Percentiles rank a stretch among this genome's conserved stretches.
Evolutionary conservation across 2,329 filamentous ascomycete genomes (phyloP).

Genomic region (Akanthomyces lecanii): DNA sequence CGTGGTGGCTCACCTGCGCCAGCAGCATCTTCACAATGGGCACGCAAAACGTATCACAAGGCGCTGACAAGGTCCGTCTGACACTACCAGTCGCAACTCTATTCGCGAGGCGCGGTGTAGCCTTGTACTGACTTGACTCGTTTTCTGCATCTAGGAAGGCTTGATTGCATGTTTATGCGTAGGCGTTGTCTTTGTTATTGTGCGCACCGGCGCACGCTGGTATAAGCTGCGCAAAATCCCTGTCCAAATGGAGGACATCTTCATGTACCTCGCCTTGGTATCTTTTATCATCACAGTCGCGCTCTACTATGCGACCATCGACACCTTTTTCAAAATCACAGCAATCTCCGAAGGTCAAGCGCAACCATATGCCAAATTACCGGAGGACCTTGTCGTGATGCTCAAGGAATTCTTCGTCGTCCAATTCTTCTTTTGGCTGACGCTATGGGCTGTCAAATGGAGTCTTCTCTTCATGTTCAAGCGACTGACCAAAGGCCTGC

Average conservation of each 20-base stretch:
- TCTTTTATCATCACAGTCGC: conserved; percentile 20
- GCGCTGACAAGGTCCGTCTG: conserved; percentile 16
- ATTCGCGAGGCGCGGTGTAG: too few species aligned
- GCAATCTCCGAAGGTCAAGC: conserved; percentile 14
- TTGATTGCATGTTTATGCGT: conserved; percentile 20
- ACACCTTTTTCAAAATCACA: conserved; percentile 19
- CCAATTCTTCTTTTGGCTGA: conserved; percentile 24
- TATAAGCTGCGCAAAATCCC: conserved; percentile 20
- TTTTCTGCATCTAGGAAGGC: not conserved
- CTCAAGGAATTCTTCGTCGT: conserved; percentile 22
- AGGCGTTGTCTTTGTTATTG: conserved; percentile 17
- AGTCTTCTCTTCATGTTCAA: conserved; percentile 23
- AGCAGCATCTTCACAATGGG: conserved; percentile 12
- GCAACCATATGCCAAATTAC: conserved; percentile 16
- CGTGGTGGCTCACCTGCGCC: not conserved
- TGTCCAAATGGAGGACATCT: conserved; percentile 19
- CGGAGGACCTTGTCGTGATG: conserved; percentile 18
- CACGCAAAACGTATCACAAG: conserved; percentile 18
- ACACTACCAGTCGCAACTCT: not conserved
- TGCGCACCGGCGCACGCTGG: conserved; percentile 20
- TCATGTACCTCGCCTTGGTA: conserved; percentile 20
- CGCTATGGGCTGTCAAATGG: conserved; percentile 23
- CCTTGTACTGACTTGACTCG: not conserved
- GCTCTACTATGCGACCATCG: conserved; percentile 20
- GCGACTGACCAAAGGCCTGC: conserved; percentile 19